phyloP scores from a whole-genome alignment of 106 monocot species.

The Dactylorhiza incarnata region DNA sequence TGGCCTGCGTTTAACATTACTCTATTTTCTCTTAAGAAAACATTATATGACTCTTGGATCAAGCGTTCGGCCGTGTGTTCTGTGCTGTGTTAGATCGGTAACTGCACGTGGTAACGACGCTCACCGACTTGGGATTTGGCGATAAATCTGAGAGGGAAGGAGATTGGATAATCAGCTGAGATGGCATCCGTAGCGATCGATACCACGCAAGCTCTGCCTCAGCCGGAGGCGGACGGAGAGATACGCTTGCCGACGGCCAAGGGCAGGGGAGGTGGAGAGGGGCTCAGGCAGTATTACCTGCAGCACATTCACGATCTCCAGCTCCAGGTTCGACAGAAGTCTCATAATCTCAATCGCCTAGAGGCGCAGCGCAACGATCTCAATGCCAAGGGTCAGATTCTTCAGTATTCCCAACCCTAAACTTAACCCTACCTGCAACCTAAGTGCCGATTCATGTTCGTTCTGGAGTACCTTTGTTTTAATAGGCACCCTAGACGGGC shows the following conservation, averaged over 20 bases:
- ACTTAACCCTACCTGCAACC: background rate
- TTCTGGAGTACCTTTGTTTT: background rate
- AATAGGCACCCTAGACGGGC: background rate
- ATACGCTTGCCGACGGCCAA: constrained; percentile 29
- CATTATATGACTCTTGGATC: too few relatives aligned
- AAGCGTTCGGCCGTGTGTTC: too few relatives aligned
- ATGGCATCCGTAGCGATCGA: constrained; percentile 53
- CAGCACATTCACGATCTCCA: constrained; percentile 96
- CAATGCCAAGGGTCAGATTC: constrained; percentile 64
- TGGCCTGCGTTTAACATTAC: too few relatives aligned
- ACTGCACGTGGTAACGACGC: too few relatives aligned
- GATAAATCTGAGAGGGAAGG: too few relatives aligned
- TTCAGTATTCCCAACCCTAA: constrained; percentile 9
- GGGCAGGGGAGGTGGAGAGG: constrained; percentile 66
- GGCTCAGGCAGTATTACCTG: constrained; percentile 84
- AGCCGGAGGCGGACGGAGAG: constrained; percentile 18
- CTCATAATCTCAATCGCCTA: constrained; percentile 87
- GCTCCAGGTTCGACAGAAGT: constrained; percentile 87
- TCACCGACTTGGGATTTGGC: too few relatives aligned
- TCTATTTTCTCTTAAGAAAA: too few relatives aligned
- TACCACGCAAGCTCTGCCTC: constrained; percentile 15
- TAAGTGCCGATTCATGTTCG: background rate
- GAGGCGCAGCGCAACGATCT: constrained; percentile 98
- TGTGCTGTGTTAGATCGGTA: too few relatives aligned
- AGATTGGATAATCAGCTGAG: background rate